Evolutionary conservation across 2,329 filamentous ascomycete genomes (phyloP).

Genomic region (Hypoxylon sp.): DNA sequence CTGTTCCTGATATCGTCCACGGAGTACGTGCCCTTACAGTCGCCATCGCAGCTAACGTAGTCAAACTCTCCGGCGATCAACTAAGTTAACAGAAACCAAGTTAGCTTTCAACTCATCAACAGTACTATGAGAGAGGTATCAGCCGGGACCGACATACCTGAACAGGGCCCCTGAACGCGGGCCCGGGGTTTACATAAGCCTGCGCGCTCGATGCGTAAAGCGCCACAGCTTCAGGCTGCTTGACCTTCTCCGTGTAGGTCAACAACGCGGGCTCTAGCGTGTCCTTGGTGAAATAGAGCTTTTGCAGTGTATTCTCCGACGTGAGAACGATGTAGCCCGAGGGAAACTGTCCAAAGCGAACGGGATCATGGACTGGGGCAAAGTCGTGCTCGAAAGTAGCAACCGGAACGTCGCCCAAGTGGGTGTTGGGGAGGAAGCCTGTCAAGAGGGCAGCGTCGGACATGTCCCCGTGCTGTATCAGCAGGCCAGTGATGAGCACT

Average conservation of each 20-base stretch:
- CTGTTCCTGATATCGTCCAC: not conserved
- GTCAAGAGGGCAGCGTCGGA: slow-evolving; percentile 59
- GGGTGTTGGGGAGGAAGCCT: slow-evolving; percentile 54
- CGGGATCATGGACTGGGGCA: slow-evolving; percentile 42
- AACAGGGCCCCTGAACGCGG: not conserved
- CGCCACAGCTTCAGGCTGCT: slow-evolving; percentile 54
- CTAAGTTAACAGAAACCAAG: slow-evolving; percentile 14
- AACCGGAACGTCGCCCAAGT: slow-evolving; percentile 39
- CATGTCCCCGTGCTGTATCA: slow-evolving; percentile 54
- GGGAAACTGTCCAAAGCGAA: slow-evolving; percentile 37
- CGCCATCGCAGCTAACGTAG: slow-evolving; percentile 55
- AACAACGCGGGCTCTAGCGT: slow-evolving; percentile 53
- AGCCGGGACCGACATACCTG: not conserved
- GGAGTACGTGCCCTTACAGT: slow-evolving; percentile 53
- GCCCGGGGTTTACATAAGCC: slow-evolving; percentile 35
- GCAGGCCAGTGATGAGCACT: slow-evolving; percentile 50
- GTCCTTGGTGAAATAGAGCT: slow-evolving; percentile 54
- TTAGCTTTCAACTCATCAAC: not conserved
- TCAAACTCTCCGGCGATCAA: slow-evolving; percentile 55
- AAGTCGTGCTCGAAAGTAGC: slow-evolving; percentile 45
- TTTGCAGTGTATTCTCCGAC: slow-evolving; percentile 52
- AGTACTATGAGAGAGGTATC: not conserved
- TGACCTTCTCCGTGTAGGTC: slow-evolving; percentile 52
- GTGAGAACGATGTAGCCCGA: slow-evolving; percentile 48
- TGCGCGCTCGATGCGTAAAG: slow-evolving; percentile 49